Evolutionary conservation across 768 basidiomycete species (phyloP).

Genomic region (Suillus subaureus): DNA sequence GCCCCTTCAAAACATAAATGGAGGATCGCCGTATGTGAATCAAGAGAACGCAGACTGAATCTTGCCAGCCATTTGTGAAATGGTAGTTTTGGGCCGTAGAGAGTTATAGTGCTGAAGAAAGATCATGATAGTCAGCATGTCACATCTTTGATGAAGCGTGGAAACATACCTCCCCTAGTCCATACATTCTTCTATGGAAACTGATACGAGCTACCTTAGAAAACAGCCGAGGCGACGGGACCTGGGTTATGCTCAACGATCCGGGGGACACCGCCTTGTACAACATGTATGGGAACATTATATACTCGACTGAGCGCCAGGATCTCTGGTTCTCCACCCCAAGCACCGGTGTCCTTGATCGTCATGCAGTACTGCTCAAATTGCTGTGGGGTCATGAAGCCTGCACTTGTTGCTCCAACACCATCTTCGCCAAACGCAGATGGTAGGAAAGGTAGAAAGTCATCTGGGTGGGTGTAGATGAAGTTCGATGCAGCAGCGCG

Average conservation of each 20-base stretch:
- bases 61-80: constrained; percentile 32
- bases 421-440: constrained; percentile 72
- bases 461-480: constrained; percentile 79
- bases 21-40: constrained; percentile 7
- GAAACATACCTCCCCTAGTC: constrained; percentile 84
- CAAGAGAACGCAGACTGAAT: constrained; percentile 33
- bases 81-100: constrained; percentile 54
- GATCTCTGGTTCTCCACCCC: constrained; percentile 99
- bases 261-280: constrained; percentile 80
- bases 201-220: constrained; percentile 68
- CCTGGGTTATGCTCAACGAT: constrained; percentile 83
- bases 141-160: neutral
- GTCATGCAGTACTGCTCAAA: constrained; percentile 76
- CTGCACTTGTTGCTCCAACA: constrained; percentile 55
- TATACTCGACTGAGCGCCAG: constrained; percentile 82
- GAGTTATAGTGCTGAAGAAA: constrained; percentile 83
- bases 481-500: constrained; percentile 78
- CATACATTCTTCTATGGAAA: constrained; percentile 94
- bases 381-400: constrained; percentile 67
- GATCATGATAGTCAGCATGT: constrained; percentile 10
- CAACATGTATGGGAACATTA: constrained; percentile 85
- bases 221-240: constrained; percentile 27
- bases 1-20: constrained; percentile 1
- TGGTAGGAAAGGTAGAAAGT: constrained; percentile 93
- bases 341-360: constrained; percentile 82